Evolutionary conservation across 148 eudicot species (phyloP), one percentile per base, ranked within the genome.

Genomic region (Chenopodium berlandieri): DNA sequence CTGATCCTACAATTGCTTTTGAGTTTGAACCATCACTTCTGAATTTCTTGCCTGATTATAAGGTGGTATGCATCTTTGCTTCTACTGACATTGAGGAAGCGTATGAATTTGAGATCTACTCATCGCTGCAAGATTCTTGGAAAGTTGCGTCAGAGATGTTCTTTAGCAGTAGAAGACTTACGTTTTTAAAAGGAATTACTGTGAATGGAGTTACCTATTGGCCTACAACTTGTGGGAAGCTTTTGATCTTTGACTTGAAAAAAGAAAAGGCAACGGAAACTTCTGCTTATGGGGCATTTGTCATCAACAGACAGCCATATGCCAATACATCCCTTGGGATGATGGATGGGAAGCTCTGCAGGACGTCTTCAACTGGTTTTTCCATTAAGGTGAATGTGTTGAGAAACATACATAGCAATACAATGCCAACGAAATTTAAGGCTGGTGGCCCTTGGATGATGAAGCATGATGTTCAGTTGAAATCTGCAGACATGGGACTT

Each of bases 31-130:
- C 94, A 46, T 89, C 97, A 7, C 34, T 82, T 66, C 82, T 91
- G 44, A 89, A 85, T 79, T 91, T 90, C 82, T 86, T 71, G 73
- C 89, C 88, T 44, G 86, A 88, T 31, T 92, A 83, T 76, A 89
- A 90, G 79, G 82, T 90, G 11, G 76, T 91, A 7, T 89, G 94
- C 77, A 79, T 89, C 79, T 91, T 88, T 70, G 83, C 86, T 3
- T 85, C 92, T 52, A 54, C 37, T 16, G 90, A 91, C 76, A 83
- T 90, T 60, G 91, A 86, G 54, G 83, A 84, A 67, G 92, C 89
- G 2, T 86, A 78, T 78, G 89, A 89, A 78, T 92, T 92, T 80
- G 97, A 92, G 54, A 85, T 92, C 40, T 92, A 91, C 75, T 87
- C 89, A 17, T 92, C 94, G 7, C 14, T 32, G 12, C 83, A 84